Evolutionary conservation across 2,329 filamentous ascomycete species (phyloP), one percentile per base, ranked within the genome.

Genomic region (Fusarium guadeloupense): DNA sequence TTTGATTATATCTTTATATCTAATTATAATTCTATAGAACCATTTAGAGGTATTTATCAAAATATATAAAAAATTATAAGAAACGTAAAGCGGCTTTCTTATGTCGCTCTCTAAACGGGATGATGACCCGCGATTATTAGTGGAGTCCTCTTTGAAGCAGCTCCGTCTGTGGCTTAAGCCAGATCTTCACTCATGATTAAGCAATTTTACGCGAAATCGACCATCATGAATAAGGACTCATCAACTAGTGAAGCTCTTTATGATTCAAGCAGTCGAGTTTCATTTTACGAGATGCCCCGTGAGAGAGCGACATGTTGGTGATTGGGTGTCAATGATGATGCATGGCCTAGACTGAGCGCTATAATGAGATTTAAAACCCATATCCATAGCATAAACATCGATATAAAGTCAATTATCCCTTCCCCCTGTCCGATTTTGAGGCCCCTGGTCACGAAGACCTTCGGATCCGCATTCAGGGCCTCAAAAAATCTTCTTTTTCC

Each of bases 381-480:
- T n/a, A 28, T 9, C 26, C 26, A 28, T 28, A 28, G 26, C 26
- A 28, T 28, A 28, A 28, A 31, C 28, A 31, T n/a, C n/a, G 28
- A n/a, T n/a, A 14, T n/a, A 31, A 31, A 31, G 14, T n/a, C 28
- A 31, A 31, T 31, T 13, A 31, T 26, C 35, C n/a, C 30, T 31
- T 26, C 35, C 41, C 51, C 51, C 52, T 54, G 41, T 23, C 23
- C 23, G 17, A 48, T 37, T 60, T 61, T 60, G 59, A 62, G 59
- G 49, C 62, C 59, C 63, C 64, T 47, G 23, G 55, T 58, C 51
- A 62, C 46, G 64, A 69, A 68, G 61, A 43, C 62, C 64, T n/a
- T 63, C 66, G 66, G 66, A 68, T 65, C 61, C 64, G 57, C 63
- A 37, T 59, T 60, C 57, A 54, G 63, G 55, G 6, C 54, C 55